Base-by-base conservation (phyloP, 129 eudicot species). In the Glebionis coronaria region DNA sequence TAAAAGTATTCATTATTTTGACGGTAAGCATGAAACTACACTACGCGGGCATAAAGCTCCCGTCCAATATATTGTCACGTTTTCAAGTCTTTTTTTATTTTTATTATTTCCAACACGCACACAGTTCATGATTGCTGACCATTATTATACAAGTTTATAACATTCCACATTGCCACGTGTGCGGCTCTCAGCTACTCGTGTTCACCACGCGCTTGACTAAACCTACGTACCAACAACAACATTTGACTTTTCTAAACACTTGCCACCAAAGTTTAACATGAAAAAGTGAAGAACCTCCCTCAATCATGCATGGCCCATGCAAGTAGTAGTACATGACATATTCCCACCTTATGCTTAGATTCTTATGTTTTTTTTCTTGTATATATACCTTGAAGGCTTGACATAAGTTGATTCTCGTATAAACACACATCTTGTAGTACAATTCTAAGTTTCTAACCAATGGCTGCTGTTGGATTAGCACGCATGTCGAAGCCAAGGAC, bases 381-480 rank as follows among this genome's bases (percentile, higher is more conserved):
- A 2, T 21, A 3, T 65, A 13, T 52, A 29, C 13, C 5, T 4
- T 63, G 29, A 47, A 55, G 47, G 61, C 78, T 49, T 51, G 7
- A 19, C 31, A 66, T 62, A 3, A 21, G 6, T 46, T 58, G 25
- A 67, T 40, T 46, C 11, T 38, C 23, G 20, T 20, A 58, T 35
- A 53, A 14, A 2, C 19, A 28, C 19, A 28, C 25, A 66, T n/a
- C 19, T 53, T 52, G 7, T 9, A 29, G 0, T 50, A 44, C n/a
- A n/a, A n/a, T n/a, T n/a, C n/a, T n/a, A n/a, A n/a, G n/a, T n/a
- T 44, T 49, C 18, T 2, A 19, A 10, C 10, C 73, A 59, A 81
- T 81, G 90, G 80, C 85, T 9, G 53, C 80, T 47, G 54, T 56
- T 13, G 77, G 82, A 69, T 56, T 80, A 53, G 13, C 56, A n/a